phyloP scores from a whole-genome alignment of 192 early-diverging fungal species.

The Entrophospora sp. region DNA sequence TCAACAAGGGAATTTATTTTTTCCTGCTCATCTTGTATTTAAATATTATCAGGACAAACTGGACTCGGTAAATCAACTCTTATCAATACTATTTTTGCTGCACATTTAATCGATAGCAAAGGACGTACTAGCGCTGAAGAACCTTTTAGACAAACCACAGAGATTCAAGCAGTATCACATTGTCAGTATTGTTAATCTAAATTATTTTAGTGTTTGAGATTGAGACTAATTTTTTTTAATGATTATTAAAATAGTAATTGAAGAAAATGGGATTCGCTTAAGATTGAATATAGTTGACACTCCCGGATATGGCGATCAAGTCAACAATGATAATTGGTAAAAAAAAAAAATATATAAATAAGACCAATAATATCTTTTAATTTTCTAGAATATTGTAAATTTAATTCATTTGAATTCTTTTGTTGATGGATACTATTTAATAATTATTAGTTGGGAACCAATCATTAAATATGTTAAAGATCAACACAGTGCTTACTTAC shows the following conservation, averaged over 20 bases:
- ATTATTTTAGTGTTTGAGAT: not conserved
- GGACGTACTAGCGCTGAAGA: too few species aligned
- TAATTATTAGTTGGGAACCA: slow-evolving; percentile 78
- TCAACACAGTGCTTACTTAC: slow-evolving; percentile 86
- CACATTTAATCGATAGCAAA: too few species aligned
- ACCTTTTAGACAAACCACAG: slow-evolving; percentile 81
- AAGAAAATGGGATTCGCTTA: slow-evolving; percentile 93
- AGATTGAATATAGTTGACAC: slow-evolving; percentile 94
- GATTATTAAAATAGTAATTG: slow-evolving; percentile 55
- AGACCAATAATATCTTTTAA: not conserved
- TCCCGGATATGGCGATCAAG: slow-evolving; percentile 96
- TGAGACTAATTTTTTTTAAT: not conserved
- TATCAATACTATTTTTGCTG: slow-evolving; percentile 96
- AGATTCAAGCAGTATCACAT: slow-evolving; percentile 46
- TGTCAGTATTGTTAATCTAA: not conserved
- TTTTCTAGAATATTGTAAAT: too few species aligned
- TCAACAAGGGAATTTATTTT: not conserved
- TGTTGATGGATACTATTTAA: too few species aligned
- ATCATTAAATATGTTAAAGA: slow-evolving; percentile 93
- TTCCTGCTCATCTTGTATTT: not conserved
- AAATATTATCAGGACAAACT: slow-evolving; percentile 62
- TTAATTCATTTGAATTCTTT: too few species aligned
- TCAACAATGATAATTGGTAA: slow-evolving; percentile 95
- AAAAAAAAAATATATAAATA: not conserved
- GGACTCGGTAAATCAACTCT: slow-evolving; percentile 97